A percentile compares a stretch with the other conserved stretches of the same genome.
Conservation (phyloP, 805 yeast species). For the Lipomyces orientalis region DNA sequence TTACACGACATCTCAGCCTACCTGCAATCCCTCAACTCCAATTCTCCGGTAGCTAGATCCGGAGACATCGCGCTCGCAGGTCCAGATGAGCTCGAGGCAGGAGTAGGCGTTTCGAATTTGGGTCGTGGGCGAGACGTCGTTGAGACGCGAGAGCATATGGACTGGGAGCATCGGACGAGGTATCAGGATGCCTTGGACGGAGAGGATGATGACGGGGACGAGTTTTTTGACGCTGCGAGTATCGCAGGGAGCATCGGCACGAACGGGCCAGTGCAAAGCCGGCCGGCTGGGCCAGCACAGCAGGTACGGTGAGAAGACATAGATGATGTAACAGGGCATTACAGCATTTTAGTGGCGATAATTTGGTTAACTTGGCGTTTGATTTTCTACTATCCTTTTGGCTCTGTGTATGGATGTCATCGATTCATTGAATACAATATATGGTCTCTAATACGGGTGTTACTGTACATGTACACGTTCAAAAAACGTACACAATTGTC, state of each 20-base stretch:
- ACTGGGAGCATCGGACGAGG: slow-evolving; percentile 19
- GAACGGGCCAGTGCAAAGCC: not conserved
- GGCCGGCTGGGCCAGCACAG: not conserved
- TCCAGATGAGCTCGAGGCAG: slow-evolving; percentile 22
- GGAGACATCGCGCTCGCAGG: slow-evolving; percentile 1
- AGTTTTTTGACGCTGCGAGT: slow-evolving; percentile 17
- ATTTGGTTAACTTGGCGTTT: not conserved
- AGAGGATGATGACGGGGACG: slow-evolving; percentile 14
- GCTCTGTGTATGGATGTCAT: not conserved
- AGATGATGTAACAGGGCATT: not conserved
- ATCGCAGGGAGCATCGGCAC: not conserved
- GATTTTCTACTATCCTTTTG: not conserved
- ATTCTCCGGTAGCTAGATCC: not conserved
- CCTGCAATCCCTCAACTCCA: slow-evolving; percentile 12
- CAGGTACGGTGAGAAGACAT: not conserved
- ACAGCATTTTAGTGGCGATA: not conserved
- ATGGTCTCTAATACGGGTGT: not conserved
- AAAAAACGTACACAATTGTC: not conserved
- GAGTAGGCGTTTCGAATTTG: slow-evolving; percentile 24
- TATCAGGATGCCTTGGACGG: not conserved
- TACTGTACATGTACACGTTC: not conserved
- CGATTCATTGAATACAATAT: not conserved
- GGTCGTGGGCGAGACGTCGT: slow-evolving; percentile 17
- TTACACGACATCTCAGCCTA: slow-evolving; percentile 27
- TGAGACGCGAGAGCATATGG: slow-evolving; percentile 22